These are phyloP conservation scores for Exsudoporus floridanus DNA, from an alignment of 1,284 basidiomycete genomes.

Conservation along the genomic window DNA sequence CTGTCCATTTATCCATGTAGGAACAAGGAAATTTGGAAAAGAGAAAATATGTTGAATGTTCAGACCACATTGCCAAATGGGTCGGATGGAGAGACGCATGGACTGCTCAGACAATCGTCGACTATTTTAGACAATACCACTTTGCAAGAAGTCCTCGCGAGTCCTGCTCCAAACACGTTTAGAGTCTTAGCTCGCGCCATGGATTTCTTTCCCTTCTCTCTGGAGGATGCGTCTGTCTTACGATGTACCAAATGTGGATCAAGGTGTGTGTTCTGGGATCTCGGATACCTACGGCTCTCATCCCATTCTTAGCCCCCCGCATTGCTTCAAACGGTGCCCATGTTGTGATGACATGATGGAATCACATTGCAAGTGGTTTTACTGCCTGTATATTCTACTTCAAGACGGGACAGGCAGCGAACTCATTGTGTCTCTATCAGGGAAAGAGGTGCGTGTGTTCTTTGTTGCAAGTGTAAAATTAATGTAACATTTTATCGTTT, in stretches of 20 bases:
- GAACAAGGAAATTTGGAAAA: constrained; percentile 33
- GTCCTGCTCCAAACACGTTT: constrained; percentile 40
- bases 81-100: background rate
- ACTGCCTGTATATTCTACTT: constrained; percentile 48
- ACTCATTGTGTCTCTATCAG: constrained; percentile 45
- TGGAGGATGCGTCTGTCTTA: constrained; percentile 48
- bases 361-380: constrained; percentile 48
- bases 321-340: constrained; percentile 45
- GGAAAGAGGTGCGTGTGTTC: constrained; percentile 42
- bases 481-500: background rate
- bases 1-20: constrained; percentile 16
- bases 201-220: constrained; percentile 54
- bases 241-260: constrained; percentile 53
- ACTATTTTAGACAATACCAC: constrained; percentile 19
- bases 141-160: constrained; percentile 42
- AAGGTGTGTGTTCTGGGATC: constrained; percentile 39
- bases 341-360: constrained; percentile 52
- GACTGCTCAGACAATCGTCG: background rate
- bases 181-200: constrained; percentile 50
- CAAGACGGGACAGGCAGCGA: constrained; percentile 47
- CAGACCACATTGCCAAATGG: background rate
- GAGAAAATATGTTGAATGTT: constrained; percentile 20
- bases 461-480: background rate
- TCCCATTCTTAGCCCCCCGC: constrained; percentile 41
- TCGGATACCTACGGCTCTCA: background rate